Evolutionary conservation across 176 grass and related monocot genomes (phyloP).

Genomic region (Thinopyrum elongatum): DNA sequence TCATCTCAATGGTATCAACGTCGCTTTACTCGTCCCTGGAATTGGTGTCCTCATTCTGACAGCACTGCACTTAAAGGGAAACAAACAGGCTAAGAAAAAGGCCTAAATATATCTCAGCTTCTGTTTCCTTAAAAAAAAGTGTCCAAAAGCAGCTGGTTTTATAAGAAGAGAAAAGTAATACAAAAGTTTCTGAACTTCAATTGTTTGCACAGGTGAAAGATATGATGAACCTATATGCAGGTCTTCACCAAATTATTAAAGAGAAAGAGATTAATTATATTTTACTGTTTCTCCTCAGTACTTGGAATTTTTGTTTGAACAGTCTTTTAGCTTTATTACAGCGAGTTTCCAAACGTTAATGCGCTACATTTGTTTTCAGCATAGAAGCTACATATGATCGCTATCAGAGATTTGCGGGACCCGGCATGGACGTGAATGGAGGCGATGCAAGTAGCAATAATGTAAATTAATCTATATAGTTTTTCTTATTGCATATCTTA

Average conservation of each 20-base stretch:
- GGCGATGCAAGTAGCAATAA: conserved; percentile 7
- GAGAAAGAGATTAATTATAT: neutral
- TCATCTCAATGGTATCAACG: too few relatives aligned
- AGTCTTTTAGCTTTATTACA: neutral
- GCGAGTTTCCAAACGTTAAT: neutral
- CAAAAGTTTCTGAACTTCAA: neutral
- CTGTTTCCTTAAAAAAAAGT: neutral
- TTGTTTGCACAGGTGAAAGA: neutral
- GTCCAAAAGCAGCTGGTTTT: neutral
- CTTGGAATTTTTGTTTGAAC: neutral
- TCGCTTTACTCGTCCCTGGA: neutral
- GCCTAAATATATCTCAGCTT: neutral
- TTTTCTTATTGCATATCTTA: conserved; percentile 10
- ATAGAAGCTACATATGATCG: conserved; percentile 51
- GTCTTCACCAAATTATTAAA: neutral
- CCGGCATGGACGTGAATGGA: conserved; percentile 19
- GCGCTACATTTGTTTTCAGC: conserved; percentile 34
- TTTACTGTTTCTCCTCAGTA: neutral
- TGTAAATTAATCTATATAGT: conserved; percentile 32
- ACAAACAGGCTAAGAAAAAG: neutral
- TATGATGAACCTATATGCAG: neutral
- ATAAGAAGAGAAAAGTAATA: neutral
- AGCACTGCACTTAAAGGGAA: neutral
- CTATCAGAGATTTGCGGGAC: conserved; percentile 34
- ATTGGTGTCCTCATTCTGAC: neutral